Evolutionary conservation across 2,329 filamentous ascomycete genomes (phyloP).

Genomic region (Paramyrothecium sp.): DNA sequence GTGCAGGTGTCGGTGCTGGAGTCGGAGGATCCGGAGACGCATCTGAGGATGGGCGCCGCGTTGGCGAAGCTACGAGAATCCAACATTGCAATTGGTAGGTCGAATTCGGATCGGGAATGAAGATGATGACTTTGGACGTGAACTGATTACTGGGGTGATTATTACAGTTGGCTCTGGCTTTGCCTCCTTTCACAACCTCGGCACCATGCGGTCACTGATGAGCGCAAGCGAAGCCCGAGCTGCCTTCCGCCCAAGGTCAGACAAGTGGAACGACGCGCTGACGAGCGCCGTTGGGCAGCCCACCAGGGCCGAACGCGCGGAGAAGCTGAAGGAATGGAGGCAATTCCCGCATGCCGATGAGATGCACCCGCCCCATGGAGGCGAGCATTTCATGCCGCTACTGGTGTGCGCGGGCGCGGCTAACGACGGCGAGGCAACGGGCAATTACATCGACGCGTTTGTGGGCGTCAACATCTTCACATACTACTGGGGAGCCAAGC

Average conservation of each 20-base stretch:
- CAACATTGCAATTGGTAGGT: constrained; percentile 48
- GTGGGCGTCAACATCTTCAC: constrained; percentile 49
- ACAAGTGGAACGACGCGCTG: constrained; percentile 46
- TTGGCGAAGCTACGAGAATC: constrained; percentile 46
- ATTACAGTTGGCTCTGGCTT: constrained; percentile 53
- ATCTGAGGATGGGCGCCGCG: constrained; percentile 53
- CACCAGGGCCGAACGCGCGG: constrained; percentile 31
- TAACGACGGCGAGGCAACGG: constrained; percentile 38
- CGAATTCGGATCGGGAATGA: background rate
- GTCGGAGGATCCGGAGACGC: constrained; percentile 46
- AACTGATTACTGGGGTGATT: background rate
- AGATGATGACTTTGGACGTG: background rate
- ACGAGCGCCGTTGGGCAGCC: constrained; percentile 35
- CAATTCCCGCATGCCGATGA: constrained; percentile 44
- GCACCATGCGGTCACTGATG: constrained; percentile 39
- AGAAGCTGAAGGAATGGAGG: constrained; percentile 45
- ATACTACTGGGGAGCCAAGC: constrained; percentile 50
- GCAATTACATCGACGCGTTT: constrained; percentile 47
- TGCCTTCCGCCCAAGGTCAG: constrained; percentile 22
- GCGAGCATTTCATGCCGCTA: constrained; percentile 60
- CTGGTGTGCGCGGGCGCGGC: constrained; percentile 54
- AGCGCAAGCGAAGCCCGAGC: constrained; percentile 16
- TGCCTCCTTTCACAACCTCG: constrained; percentile 56
- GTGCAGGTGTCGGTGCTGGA: constrained; percentile 56
- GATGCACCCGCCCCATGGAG: constrained; percentile 53